Evolutionary conservation across 768 basidiomycete genomes (phyloP).

Genomic region (Porphyrellus cyaneotinctus): DNA sequence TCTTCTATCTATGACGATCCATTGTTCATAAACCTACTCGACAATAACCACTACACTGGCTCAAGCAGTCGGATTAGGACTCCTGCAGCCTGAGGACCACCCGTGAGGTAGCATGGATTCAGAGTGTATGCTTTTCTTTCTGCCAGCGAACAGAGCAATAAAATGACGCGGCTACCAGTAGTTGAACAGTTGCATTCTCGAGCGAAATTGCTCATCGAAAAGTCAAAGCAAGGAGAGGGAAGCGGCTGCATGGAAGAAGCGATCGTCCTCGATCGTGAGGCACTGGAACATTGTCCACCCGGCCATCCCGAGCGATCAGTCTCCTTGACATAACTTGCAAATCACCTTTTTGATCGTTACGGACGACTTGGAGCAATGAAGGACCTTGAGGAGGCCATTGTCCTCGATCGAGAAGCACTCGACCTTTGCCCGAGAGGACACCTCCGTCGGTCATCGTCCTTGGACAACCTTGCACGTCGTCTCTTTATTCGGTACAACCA

Average conservation of each 20-base stretch:
- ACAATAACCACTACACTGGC: too few relatives aligned
- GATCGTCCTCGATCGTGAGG: not conserved
- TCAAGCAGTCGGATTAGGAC: too few relatives aligned
- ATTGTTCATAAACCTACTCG: too few relatives aligned
- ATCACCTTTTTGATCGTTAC: not conserved
- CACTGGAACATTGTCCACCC: not conserved
- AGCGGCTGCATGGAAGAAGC: not conserved
- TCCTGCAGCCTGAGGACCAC: too few relatives aligned
- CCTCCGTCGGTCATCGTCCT: not conserved
- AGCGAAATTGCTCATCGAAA: not conserved
- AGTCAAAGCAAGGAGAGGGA: not conserved
- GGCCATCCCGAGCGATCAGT: not conserved
- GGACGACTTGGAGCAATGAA: not conserved
- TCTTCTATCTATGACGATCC: too few relatives aligned
- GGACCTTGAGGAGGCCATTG: not conserved
- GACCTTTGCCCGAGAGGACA: not conserved
- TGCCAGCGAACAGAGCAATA: not conserved
- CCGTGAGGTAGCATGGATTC: too few relatives aligned
- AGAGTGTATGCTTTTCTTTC: not conserved
- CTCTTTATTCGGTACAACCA: not conserved
- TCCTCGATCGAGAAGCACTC: not conserved
- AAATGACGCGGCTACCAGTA: not conserved
- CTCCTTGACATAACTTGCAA: not conserved
- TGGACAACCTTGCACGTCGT: not conserved
- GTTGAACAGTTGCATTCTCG: not conserved